Evolutionary conservation across 202 grass and related monocot species (phyloP).

Genomic region (Eragrostis tef): DNA sequence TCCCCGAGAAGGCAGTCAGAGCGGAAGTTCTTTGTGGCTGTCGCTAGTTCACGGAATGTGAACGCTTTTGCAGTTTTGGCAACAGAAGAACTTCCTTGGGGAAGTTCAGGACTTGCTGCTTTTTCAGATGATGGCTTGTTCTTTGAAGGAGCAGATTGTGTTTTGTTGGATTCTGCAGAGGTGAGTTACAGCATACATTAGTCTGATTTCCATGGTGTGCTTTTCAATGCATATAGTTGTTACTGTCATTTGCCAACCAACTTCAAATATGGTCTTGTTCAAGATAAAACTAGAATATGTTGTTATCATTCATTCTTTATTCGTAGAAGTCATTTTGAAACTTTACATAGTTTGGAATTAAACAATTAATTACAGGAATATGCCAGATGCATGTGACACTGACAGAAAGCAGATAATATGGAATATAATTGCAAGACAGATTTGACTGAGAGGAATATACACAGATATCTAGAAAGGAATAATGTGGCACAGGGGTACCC

Average conservation of each 20-base stretch:
- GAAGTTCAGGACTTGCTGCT: constrained; percentile 46
- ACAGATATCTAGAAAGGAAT: constrained; percentile 34
- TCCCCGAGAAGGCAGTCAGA: constrained; percentile 68
- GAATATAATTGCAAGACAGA: constrained; percentile 26
- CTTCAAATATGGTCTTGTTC: neutral
- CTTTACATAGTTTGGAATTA: constrained; percentile 1
- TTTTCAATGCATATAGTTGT: constrained; percentile 15
- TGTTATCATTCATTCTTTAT: constrained; percentile 2
- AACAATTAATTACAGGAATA: neutral
- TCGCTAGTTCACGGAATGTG: constrained; percentile 78
- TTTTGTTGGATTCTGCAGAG: constrained; percentile 41
- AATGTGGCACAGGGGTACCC: constrained; percentile 20
- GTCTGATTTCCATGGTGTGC: constrained; percentile 11
- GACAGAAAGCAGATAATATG: constrained; percentile 29
- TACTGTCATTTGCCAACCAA: constrained; percentile 11
- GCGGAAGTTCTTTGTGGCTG: constrained; percentile 69
- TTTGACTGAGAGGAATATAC: constrained; percentile 36
- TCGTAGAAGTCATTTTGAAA: constrained; percentile 23
- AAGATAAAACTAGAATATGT: neutral
- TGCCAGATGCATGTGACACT: constrained; percentile 37
- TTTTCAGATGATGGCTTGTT: constrained; percentile 34
- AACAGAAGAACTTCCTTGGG: constrained; percentile 41
- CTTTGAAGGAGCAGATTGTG: constrained; percentile 14
- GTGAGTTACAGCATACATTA: constrained; percentile 32
- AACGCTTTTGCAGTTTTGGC: constrained; percentile 60